phyloP scores from a whole-genome alignment of 2,329 filamentous ascomycete genomes.

The Stromatinia cepivora region DNA sequence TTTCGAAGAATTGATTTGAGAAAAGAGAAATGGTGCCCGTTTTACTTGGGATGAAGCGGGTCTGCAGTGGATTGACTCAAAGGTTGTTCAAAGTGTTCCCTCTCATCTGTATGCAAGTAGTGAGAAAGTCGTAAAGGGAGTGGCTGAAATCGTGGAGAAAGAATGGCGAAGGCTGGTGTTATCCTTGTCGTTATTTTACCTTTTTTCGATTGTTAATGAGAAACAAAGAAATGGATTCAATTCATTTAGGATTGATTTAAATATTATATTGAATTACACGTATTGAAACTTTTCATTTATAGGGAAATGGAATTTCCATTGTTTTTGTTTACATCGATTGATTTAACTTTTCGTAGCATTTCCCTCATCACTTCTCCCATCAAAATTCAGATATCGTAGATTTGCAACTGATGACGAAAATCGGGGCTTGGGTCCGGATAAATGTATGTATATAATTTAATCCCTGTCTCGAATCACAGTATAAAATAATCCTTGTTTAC shows the following conservation, averaged over 20 bases:
- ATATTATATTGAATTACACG: background rate
- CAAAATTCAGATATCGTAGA: background rate
- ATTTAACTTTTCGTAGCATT: background rate
- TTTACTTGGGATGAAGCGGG: conserved; percentile 17
- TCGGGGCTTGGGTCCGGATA: background rate
- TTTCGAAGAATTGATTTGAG: conserved; percentile 12
- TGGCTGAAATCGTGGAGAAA: conserved; percentile 23
- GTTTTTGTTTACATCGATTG: background rate
- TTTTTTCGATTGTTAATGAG: background rate
- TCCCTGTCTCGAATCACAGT: conserved; percentile 4
- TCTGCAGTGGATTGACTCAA: conserved; percentile 12
- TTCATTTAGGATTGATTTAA: no score
- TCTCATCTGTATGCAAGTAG: background rate
- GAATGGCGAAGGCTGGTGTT: conserved; percentile 22
- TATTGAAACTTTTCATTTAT: background rate
- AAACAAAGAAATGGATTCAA: background rate
- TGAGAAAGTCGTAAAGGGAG: conserved; percentile 12
- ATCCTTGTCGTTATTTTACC: conserved; percentile 6
- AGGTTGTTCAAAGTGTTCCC: conserved; percentile 13
- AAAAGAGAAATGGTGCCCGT: background rate
- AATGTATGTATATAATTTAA: conserved; percentile 11
- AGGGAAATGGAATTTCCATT: background rate
- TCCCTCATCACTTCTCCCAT: background rate
- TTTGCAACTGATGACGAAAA: background rate
- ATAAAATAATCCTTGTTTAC: background rate